Base-by-base conservation (phyloP, 306 rosid species). In the Psophocarpus tetragonolobus region DNA sequence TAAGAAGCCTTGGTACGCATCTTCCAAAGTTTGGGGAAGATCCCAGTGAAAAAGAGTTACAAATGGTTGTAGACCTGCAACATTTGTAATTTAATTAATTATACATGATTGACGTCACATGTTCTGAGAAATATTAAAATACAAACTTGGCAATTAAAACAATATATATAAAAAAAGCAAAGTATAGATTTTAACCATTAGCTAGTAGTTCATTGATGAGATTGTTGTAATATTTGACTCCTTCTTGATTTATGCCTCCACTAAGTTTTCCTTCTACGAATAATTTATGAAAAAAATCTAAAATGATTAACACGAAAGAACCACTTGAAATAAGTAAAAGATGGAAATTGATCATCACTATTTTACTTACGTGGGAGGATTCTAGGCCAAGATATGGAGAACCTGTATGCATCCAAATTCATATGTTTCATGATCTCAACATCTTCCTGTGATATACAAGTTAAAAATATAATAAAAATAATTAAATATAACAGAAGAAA, bases 11-110 rank as follows among this genome's bases (percentile, higher is more conserved):
- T 84, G 85, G 39, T 87, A 93, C 57, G 88, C 84, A 0, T 90
- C 90, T 71, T 91, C 91, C 13, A 93, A 79, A 15, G 82, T 38
- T 84, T 88, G 95, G 0, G 98, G 95, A 76, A 82, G 79, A 74
- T 93, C 97, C 92, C 91, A 93, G 27, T 93, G 93, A 23, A 91
- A 90, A 29, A 93, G 29, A 7, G 98, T 91, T 29, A 80, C 88
- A 84, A 51, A 91, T 20, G 90, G 88, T 24, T 71, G 18, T 1
- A 89, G 0, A 27, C 90, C 92, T 83, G 15, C 8, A 57, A 72
- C 36, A 9, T n/a, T 38, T 3, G 32, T 54, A 69, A 69, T 18
- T 65, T 64, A 56, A 74, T 30, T 20, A 24, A 2, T 68, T 45
- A 23, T 3, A 64, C 11, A 12, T 62, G 32, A 6, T 41, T 60